Base-by-base conservation (phyloP, 2,329 filamentous ascomycete genomes). In the Arachnomyces sp. region DNA sequence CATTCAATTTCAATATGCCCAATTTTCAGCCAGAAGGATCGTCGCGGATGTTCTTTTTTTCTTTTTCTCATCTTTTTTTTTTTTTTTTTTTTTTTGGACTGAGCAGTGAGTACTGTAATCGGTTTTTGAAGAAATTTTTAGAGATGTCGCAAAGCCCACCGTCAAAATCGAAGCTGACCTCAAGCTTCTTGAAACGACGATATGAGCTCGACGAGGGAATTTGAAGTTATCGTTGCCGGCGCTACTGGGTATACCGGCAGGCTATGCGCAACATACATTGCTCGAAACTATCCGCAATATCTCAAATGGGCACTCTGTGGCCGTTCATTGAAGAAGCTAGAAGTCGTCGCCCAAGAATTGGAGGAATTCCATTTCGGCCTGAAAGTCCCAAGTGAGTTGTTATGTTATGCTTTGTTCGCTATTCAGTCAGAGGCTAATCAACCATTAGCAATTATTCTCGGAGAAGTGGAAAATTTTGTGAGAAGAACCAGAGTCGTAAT, bases 221-320 rank as follows among this genome's bases (percentile, higher is more conserved):
- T 83, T 55, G 81, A 85, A 51, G 60, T 84, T 36, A 66, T 85
- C 32, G 66, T 86, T 25, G 70, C 82, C 14, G 82, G 82, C 17
- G 80, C 82, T 7, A 82, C 74, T 58, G 89, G 89, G 18, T 94
- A 93, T 63, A 95, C 89, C 0, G 89, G 89, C 30, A 81, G 78
- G 49, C 72, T 84, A 50, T 80, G 80, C 2, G 81, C 82, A 21
- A 80, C 93, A 59, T 79, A 92, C 61, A 82, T 95, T 53, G 73
- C 78, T 38, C 73, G 72, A 12, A 67, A 77, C 48, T 69, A 87
- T 1, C 84, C 88, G 0, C 86, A 82, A n/a, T 77, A 86, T 57
- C 62, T 94, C 45, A 87, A 79, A 68, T 95, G 89, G 89, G 89
- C 86, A 11, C 70, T 95, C 40, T 86, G 87, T 34, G 89, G 89